phyloP scores from a whole-genome alignment of 202 grass and related monocot species.

The Tripidium arundinaceum region DNA sequence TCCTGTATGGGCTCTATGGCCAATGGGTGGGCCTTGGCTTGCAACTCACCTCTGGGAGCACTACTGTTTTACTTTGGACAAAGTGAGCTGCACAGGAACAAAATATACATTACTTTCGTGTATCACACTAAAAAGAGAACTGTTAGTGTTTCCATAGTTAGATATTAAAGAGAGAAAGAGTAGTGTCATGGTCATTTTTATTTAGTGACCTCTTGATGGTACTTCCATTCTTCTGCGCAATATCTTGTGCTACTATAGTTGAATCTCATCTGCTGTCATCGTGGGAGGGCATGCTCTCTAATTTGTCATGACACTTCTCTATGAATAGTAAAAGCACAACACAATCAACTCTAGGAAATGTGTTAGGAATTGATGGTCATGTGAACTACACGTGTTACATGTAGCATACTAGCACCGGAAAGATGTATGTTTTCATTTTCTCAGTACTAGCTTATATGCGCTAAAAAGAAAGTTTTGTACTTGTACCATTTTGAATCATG shows the following conservation, averaged over 20 bases:
- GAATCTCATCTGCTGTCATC: neutral
- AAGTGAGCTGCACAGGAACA: slow-evolving; percentile 40
- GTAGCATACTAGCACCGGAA: neutral
- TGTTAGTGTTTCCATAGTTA: neutral
- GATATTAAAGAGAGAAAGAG: neutral
- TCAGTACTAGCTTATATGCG: neutral
- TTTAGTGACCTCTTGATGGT: neutral
- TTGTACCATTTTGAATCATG: neutral
- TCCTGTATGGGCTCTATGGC: slow-evolving; percentile 81
- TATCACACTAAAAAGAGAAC: slow-evolving; percentile 4
- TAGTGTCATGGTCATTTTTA: neutral
- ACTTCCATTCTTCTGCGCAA: neutral
- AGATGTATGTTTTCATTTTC: neutral
- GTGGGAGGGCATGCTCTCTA: neutral
- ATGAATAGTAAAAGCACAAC: neutral
- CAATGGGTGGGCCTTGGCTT: slow-evolving; percentile 95
- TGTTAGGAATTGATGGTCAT: neutral
- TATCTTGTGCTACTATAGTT: neutral
- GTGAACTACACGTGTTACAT: neutral
- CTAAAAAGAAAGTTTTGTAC: neutral
- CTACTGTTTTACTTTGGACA: slow-evolving; percentile 86
- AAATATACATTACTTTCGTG: slow-evolving; percentile 20
- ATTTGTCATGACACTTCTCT: neutral
- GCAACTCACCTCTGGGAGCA: slow-evolving; percentile 95
- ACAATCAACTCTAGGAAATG: neutral